These are phyloP conservation scores for Oryza rufipogon DNA, from an alignment of 176 grass and related monocot genomes.

Conservation along the genomic window DNA sequence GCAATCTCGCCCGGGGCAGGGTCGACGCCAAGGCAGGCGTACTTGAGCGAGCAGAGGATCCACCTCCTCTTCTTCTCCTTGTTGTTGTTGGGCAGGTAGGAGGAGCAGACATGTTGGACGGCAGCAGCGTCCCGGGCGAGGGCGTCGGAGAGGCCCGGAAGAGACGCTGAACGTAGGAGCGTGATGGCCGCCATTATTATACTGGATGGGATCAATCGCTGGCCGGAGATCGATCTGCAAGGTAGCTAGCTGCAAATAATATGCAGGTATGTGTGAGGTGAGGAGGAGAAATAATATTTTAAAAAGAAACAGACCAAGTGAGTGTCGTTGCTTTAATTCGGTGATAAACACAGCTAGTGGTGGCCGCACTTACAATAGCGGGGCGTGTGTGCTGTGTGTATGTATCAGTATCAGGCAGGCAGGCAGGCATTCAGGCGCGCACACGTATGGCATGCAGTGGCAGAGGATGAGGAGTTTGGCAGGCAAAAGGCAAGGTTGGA, in stretches of 20 bases:
- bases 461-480: not conserved
- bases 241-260: too few relatives aligned
- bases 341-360: not conserved
- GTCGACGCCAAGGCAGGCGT: slow-evolving; percentile 54
- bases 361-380: slow-evolving; percentile 32
- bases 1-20: slow-evolving; percentile 38
- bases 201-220: not conserved
- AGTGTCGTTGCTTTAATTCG: not conserved
- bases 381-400: not conserved
- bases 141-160: not conserved
- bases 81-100: not conserved
- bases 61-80: not conserved
- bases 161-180: slow-evolving; percentile 41
- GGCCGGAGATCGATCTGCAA: not conserved
- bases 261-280: not conserved
- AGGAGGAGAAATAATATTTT: not conserved
- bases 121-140: not conserved
- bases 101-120: slow-evolving; percentile 19
- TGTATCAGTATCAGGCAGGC: too few relatives aligned
- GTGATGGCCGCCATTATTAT: slow-evolving; percentile 35
- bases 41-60: slow-evolving; percentile 55
- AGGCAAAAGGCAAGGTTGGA: not conserved
- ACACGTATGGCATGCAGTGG: not conserved
- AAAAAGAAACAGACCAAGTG: not conserved
- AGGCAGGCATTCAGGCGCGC: not conserved